Conservation (phyloP, 202 grass and related monocot species). For the Digitaria exilis region DNA sequence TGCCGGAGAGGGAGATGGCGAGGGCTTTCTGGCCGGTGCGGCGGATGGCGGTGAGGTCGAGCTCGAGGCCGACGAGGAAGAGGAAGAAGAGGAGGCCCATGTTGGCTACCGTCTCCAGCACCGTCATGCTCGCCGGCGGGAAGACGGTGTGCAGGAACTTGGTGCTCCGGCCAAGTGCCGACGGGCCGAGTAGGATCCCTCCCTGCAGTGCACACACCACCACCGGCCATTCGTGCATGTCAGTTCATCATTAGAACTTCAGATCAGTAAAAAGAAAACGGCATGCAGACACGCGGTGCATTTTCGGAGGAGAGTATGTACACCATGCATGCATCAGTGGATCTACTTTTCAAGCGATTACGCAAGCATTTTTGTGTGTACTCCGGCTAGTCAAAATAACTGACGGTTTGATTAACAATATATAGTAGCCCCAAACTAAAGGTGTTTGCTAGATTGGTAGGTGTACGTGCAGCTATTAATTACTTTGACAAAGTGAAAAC, state of each 20-base stretch:
- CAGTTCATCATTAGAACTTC: too few relatives aligned
- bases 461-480: background rate
- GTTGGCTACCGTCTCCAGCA: constrained; percentile 76
- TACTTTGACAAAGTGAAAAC: background rate
- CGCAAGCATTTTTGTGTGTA: background rate
- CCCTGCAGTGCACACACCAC: constrained; percentile 50
- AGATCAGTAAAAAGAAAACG: background rate
- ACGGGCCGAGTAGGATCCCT: constrained; percentile 72
- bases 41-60: constrained; percentile 62
- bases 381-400: background rate
- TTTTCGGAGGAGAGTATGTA: too few relatives aligned
- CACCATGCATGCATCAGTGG: too few relatives aligned
- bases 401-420: background rate
- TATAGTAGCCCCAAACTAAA: too few relatives aligned
- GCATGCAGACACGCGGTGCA: too few relatives aligned
- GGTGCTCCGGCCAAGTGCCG: constrained; percentile 73
- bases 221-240: background rate
- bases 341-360: background rate
- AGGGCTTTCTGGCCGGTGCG: constrained; percentile 69
- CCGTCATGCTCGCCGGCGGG: constrained; percentile 61
- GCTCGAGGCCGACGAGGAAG: constrained; percentile 78
- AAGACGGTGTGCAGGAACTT: constrained; percentile 68
- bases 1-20: constrained; percentile 63
- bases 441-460: background rate
- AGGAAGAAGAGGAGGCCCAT: constrained; percentile 76